Percentiles rank a stretch among this genome's conserved stretches.
phyloP scores from a whole-genome alignment of 148 eudicot species.

The Suaeda aralocaspica region DNA sequence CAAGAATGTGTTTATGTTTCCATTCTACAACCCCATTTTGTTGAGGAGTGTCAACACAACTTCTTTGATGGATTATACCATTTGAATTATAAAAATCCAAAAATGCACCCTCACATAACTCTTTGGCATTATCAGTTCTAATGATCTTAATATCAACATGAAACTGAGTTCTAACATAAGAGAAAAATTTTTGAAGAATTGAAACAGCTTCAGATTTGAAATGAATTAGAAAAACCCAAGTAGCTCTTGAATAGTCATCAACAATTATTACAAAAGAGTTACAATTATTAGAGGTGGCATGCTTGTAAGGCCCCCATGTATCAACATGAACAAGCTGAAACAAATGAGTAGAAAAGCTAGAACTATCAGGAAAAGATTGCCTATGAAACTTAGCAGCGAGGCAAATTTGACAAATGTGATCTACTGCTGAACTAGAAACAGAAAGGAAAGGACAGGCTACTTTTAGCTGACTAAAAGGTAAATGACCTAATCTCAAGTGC shows the following conservation, averaged over 20 bases:
- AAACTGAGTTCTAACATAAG: not conserved
- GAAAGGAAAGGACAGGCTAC: not conserved
- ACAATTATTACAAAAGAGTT: not conserved
- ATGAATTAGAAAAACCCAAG: not conserved
- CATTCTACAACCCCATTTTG: conserved; percentile 8
- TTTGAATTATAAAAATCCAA: not conserved
- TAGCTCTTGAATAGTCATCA: not conserved
- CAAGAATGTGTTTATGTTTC: not conserved
- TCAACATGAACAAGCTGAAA: conserved; percentile 1
- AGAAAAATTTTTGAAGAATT: not conserved
- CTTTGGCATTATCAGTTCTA: not conserved
- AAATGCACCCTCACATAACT: not conserved
- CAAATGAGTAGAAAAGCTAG: not conserved
- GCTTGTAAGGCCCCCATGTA: not conserved
- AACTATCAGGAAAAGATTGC: not conserved
- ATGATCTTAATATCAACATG: not conserved
- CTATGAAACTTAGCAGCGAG: not conserved
- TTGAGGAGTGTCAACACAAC: not conserved
- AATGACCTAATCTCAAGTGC: no score
- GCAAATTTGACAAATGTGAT: not conserved
- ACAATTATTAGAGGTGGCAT: not conserved
- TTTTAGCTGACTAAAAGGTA: not conserved
- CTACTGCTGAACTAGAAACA: not conserved
- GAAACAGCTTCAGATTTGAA: not conserved
- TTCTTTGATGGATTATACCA: not conserved